Base-by-base conservation (phyloP, 2,329 filamentous ascomycete species). In the Talaromyces piceae region DNA sequence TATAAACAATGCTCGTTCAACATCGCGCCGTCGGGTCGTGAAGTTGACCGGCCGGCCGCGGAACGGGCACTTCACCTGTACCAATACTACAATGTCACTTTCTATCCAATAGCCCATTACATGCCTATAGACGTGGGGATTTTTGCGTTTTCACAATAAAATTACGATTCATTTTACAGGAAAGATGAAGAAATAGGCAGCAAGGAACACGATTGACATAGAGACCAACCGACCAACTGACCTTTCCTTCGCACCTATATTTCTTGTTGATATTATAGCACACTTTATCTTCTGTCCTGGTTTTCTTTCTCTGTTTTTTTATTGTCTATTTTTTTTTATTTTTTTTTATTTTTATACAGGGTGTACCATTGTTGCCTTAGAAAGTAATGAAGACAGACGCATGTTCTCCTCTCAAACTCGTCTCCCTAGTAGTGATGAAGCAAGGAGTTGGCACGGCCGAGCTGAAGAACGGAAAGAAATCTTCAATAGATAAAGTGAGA, bases 11-110 rank as follows among this genome's bases (percentile, higher is more conserved):
- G 26, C 51, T 31, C 3, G 47, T 41, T 39, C 33, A 37, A 47
- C 51, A 54, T 54, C 39, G 37, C 47, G 41, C 44, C 25, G 37
- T 5, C 13, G 49, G n/a, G 22, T 48, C 45, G 50, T 49, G 45
- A 44, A 52, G 50, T 48, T 41, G 23, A 45, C 37, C n/a, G 37
- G 6, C 18, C 43, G 9, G 45, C 28, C 31, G 33, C 33, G 47
- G 39, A 53, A 33, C 23, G 41, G 51, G 49, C 31, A n/a, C 39
- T 20, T 37, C 23, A 58, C 64, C 58, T 70, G 67, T 70, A 70
- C 62, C 64, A 65, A 65, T 68, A 69, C 47, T 65, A 51, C 30
- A 31, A 37, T 18, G 11, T 18, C 20, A 8, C 33, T 37, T n/a
- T n/a, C n/a, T n/a, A n/a, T n/a, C 16, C 8, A 47, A 49, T 43